These are phyloP conservation scores for Leishmania tropica DNA, from an alignment of 208 protist species.

Conservation along the genomic window DNA sequence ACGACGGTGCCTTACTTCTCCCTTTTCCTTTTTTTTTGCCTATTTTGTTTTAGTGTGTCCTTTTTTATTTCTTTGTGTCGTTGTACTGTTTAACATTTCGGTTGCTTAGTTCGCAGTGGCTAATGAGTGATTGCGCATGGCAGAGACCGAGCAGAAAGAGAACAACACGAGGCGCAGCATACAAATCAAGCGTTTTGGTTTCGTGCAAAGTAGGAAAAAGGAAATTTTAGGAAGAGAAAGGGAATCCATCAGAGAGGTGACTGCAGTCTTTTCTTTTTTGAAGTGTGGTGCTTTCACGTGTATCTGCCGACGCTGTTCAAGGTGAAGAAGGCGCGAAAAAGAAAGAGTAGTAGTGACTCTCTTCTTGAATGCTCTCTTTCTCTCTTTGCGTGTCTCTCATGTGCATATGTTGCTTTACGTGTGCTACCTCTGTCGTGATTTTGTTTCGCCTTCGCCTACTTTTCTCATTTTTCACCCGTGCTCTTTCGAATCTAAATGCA, in stretches of 20 bases:
- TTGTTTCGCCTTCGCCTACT: background rate
- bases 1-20: background rate
- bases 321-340: background rate
- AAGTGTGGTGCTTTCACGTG: background rate
- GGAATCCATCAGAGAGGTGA: background rate
- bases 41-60: background rate
- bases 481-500: background rate
- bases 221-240: background rate
- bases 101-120: background rate
- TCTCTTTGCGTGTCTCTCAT: background rate
- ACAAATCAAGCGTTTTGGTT: background rate
- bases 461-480: background rate
- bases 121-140: background rate
- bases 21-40: background rate
- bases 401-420: background rate
- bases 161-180: background rate
- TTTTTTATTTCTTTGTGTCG: background rate
- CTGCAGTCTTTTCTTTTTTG: background rate
- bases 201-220: background rate
- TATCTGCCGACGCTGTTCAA: background rate
- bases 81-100: background rate
- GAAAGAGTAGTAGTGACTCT: background rate
- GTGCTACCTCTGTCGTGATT: background rate
- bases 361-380: background rate
- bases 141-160: background rate